Conservation (phyloP, 371 early-diverging fungal species). For the Nematocida parisii region DNA sequence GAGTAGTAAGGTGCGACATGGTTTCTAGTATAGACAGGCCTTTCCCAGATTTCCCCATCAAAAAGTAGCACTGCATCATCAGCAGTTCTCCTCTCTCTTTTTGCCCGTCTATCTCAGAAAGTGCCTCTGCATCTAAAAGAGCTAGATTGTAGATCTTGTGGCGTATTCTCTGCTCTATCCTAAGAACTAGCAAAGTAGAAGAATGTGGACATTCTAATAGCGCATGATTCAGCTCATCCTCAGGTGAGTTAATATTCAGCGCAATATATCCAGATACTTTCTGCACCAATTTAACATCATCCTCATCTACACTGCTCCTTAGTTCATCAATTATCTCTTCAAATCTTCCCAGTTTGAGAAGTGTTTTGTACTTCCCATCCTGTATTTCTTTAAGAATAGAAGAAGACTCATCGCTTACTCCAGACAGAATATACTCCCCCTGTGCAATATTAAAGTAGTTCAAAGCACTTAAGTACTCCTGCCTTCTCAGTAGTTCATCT, state of each 20-base stretch:
- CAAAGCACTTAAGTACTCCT: neutral
- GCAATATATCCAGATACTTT: neutral
- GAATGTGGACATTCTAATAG: slow-evolving; percentile 17
- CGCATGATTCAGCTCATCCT: slow-evolving; percentile 26
- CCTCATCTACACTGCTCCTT: slow-evolving; percentile 1
- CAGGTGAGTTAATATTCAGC: neutral
- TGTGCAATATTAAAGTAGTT: neutral
- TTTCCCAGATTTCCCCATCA: slow-evolving; percentile 8
- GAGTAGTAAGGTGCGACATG: neutral
- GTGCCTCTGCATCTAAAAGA: slow-evolving; percentile 18
- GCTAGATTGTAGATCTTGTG: slow-evolving; percentile 27
- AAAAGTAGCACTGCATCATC: slow-evolving; percentile 43
- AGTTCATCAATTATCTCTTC: slow-evolving; percentile 7
- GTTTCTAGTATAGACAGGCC: slow-evolving; percentile 9
- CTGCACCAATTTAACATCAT: slow-evolving; percentile 15
- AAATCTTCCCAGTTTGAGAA: slow-evolving; percentile 24
- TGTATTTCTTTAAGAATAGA: neutral
- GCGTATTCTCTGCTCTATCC: slow-evolving; percentile 20
- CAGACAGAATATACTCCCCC: neutral
- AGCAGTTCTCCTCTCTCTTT: slow-evolving; percentile 4
- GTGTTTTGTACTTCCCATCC: slow-evolving; percentile 3
- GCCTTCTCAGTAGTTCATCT: neutral
- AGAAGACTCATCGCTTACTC: neutral
- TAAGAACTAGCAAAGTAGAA: slow-evolving; percentile 11
- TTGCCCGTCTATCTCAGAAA: neutral